phyloP scores from a whole-genome alignment of 305 asterid species.

The Ilex paraguariensis region DNA sequence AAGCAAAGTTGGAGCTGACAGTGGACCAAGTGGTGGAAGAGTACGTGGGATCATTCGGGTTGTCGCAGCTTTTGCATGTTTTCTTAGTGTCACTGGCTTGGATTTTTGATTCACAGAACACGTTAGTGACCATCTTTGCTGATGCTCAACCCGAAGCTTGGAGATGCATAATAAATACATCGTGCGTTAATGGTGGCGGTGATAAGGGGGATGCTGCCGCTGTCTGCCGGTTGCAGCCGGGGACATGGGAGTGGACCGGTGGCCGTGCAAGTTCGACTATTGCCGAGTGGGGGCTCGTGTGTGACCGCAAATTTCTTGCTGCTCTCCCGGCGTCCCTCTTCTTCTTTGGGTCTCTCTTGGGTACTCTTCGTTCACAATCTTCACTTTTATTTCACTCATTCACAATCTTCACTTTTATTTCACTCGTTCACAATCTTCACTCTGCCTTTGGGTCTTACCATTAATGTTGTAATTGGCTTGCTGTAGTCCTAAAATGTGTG shows the following conservation, averaged over 20 bases:
- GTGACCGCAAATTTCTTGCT: conserved; percentile 52
- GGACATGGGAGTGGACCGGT: conserved; percentile 56
- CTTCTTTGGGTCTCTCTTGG: conserved; percentile 62
- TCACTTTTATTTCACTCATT: not conserved
- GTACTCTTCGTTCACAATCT: conserved; percentile 9
- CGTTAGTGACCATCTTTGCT: conserved; percentile 45
- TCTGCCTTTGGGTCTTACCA: too few relatives aligned
- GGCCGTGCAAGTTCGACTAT: conserved; percentile 46
- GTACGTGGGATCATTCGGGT: conserved; percentile 52
- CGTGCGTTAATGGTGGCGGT: conserved; percentile 17
- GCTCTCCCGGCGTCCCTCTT: conserved; percentile 57
- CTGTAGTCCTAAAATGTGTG: too few relatives aligned
- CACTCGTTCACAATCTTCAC: not conserved
- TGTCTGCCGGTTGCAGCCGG: conserved; percentile 43
- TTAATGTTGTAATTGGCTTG: too few relatives aligned
- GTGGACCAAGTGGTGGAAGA: conserved; percentile 58
- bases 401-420: too few relatives aligned
- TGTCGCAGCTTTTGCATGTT: conserved; percentile 49
- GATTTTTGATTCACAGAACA: conserved; percentile 48
- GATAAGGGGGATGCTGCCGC: conserved; percentile 14
- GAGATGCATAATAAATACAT: conserved; percentile 29
- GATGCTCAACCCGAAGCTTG: conserved; percentile 50
- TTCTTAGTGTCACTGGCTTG: conserved; percentile 52
- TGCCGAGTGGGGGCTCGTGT: conserved; percentile 59
- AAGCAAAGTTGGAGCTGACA: conserved; percentile 34